Evolutionary conservation across 805 yeast genomes (phyloP).

Genomic region (Schwanniomyces polymorphus): DNA sequence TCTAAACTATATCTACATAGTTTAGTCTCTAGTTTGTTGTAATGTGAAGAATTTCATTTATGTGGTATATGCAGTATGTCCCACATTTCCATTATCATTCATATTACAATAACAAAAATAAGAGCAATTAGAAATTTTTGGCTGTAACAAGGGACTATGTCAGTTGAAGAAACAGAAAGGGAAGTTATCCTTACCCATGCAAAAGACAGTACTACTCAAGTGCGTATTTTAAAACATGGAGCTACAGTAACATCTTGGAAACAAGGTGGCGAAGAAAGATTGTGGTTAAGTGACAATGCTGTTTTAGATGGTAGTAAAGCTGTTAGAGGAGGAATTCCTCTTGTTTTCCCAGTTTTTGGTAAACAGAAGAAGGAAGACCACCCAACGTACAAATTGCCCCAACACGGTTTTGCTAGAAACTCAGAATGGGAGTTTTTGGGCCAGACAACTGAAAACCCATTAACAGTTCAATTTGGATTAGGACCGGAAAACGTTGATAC

Average conservation of each 20-base stretch:
- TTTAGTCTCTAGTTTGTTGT: no score
- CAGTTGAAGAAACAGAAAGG: conserved; percentile 65
- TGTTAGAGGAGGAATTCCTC: conserved; percentile 95
- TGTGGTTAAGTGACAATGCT: conserved; percentile 80
- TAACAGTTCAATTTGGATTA: conserved; percentile 83
- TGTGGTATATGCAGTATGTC: background rate
- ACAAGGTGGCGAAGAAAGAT: conserved; percentile 68
- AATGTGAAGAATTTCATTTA: background rate
- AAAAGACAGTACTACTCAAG: conserved; percentile 50
- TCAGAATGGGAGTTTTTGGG: conserved; percentile 94
- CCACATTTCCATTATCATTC: background rate
- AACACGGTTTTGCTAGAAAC: conserved; percentile 94
- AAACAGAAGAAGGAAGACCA: conserved; percentile 50
- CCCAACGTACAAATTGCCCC: conserved; percentile 74
- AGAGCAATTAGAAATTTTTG: background rate
- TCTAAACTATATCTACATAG: no score
- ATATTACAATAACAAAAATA: background rate
- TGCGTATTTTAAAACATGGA: conserved; percentile 78
- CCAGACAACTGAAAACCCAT: conserved; percentile 68
- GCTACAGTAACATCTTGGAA: conserved; percentile 88
- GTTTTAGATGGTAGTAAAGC: conserved; percentile 89
- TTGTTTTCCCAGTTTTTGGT: conserved; percentile 94
- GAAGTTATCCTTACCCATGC: conserved; percentile 63
- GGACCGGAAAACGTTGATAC: conserved; percentile 78
- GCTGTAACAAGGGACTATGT: conserved; percentile 36